Base-by-base conservation (phyloP, 495 filamentous ascomycete species). In the Copromyces sp. region DNA sequence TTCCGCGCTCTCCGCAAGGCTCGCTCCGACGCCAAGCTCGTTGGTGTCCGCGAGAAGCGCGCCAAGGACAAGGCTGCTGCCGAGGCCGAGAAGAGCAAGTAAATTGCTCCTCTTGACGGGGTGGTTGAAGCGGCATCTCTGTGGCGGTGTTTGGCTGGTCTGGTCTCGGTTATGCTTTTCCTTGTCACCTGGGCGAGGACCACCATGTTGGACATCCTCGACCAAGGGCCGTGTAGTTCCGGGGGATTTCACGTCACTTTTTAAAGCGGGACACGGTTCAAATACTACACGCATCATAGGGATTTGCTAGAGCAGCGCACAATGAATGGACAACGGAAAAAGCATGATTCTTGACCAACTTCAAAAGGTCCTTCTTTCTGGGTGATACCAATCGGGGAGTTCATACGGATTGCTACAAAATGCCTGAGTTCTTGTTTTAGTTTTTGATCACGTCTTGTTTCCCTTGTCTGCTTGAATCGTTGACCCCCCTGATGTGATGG, bases 51-150 rank as follows among this genome's bases (percentile, higher is more conserved):
- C 82, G 94, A 95, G 88, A 98, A 98, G 94, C 90, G 95, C 79
- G 91, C 88, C 72, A 92, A 91, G 89, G 92, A 90, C 73, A 97
- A 97, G 92, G 93, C 92, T 78, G 96, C 96, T 85, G 92, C 90
- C 73, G 87, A 88, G 82, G 92, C 90, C 73, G 87, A 88, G 82
- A 89, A 90, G 78, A 90, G 90, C 80, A 90, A 90, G 89, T 98
- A 99, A 92, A 98, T 96, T 88, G 86, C 84, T 83, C 73, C 44
- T 69, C 47, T 73, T 68, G n/a, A 71, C 61, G 47, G 61, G 53
- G 68, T 69, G 73, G 68, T 73, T 35, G 53, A 61, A 61, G 29
- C 53, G 53, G 53, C 77, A 79, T 78, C 78, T 75, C 76, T 73
- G 73, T 70, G 79, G 80, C 80, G 80, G 79, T 80, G 77, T 80